Conservation (phyloP, 2,329 filamentous ascomycete genomes). For the Neophaeococcomyces aloes region DNA sequence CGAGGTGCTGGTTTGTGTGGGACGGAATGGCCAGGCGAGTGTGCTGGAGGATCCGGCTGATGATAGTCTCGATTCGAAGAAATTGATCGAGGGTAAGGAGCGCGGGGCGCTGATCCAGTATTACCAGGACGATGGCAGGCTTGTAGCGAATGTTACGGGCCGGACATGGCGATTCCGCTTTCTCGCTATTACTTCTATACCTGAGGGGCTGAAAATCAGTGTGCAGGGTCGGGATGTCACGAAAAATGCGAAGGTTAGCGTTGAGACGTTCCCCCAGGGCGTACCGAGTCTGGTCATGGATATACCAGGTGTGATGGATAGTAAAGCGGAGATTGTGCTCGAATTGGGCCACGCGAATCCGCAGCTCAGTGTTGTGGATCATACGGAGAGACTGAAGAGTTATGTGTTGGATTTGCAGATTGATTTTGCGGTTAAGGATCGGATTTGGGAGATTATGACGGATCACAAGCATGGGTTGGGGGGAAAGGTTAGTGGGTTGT, state of each 20-base stretch:
- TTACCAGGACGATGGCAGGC: constrained; percentile 15
- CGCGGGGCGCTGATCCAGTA: constrained; percentile 23
- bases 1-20: constrained; percentile 41
- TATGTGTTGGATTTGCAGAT: constrained; percentile 22
- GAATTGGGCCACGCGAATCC: constrained; percentile 27
- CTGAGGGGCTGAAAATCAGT: constrained; percentile 15
- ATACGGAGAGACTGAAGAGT: constrained; percentile 15
- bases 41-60: constrained; percentile 38
- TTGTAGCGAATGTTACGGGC: constrained; percentile 15
- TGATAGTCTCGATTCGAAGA: constrained; percentile 13
- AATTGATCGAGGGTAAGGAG: constrained; percentile 12
- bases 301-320: constrained; percentile 11
- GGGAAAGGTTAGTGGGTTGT: constrained; percentile 19
- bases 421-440: constrained; percentile 24
- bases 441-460: constrained; percentile 21
- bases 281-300: constrained; percentile 18
- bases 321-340: constrained; percentile 29
- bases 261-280: constrained; percentile 15
- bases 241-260: constrained; percentile 8
- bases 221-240: constrained; percentile 19
- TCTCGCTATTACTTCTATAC: constrained; percentile 13
- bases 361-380: constrained; percentile 21
- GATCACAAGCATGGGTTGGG: constrained; percentile 13
- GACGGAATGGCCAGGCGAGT: constrained; percentile 31
- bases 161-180: constrained; percentile 19